Percentiles rank a stretch among this genome's conserved stretches.
Evolutionary conservation across 2,329 filamentous ascomycete species (phyloP).

Genomic region (Penicillium sp.): DNA sequence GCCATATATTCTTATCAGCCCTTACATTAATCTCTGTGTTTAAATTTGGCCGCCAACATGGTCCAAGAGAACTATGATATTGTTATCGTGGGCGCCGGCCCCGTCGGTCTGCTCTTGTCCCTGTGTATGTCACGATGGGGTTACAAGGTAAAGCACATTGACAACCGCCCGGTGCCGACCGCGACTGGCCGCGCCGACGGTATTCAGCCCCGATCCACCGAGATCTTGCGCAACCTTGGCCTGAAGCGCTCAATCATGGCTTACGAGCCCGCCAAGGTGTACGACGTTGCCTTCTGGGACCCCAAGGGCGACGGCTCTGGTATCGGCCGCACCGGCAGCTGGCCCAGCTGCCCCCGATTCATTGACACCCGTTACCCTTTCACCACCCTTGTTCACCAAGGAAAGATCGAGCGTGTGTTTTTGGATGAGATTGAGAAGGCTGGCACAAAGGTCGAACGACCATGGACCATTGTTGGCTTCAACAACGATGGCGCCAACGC

Average conservation of each 20-base stretch:
- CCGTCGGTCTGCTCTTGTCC: slow-evolving; percentile 82
- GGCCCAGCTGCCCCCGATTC: slow-evolving; percentile 86
- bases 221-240: slow-evolving; percentile 84
- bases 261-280: slow-evolving; percentile 81
- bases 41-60: slow-evolving; percentile 24
- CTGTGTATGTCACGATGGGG: slow-evolving; percentile 89
- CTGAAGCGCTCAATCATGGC: slow-evolving; percentile 86
- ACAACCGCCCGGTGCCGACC: slow-evolving; percentile 83
- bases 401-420: slow-evolving; percentile 62
- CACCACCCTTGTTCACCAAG: slow-evolving; percentile 62
- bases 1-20: neutral
- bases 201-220: slow-evolving; percentile 85
- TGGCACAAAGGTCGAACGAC: slow-evolving; percentile 56
- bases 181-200: slow-evolving; percentile 84
- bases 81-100: slow-evolving; percentile 86
- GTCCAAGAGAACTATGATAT: slow-evolving; percentile 58
- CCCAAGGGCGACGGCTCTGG: slow-evolving; percentile 52
- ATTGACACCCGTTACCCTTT: slow-evolving; percentile 65
- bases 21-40: neutral
- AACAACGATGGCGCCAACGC: slow-evolving; percentile 60
- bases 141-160: slow-evolving; percentile 92
- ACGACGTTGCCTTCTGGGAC: slow-evolving; percentile 67
- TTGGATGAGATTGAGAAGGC: slow-evolving; percentile 62
- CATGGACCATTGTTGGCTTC: slow-evolving; percentile 63
- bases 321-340: slow-evolving; percentile 63